phyloP scores from a whole-genome alignment of 2,329 filamentous ascomycete species.

The Penicillium concentricum region DNA sequence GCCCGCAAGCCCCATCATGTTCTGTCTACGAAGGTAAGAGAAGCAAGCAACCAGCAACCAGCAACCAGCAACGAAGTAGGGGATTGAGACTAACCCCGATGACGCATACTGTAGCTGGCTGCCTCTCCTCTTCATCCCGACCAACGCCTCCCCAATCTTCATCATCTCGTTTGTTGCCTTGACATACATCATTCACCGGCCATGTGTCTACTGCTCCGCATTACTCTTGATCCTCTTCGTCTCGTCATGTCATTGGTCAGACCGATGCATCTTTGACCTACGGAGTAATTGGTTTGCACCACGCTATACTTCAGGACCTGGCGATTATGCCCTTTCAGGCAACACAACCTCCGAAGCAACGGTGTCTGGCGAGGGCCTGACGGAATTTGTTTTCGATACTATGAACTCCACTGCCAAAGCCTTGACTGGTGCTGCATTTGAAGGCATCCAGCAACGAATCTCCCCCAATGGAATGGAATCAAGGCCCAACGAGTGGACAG shows the following conservation, averaged over 20 bases:
- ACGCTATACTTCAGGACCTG: conserved; percentile 50
- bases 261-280: conserved; percentile 91
- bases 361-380: conserved; percentile 34
- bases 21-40: conserved; percentile 64
- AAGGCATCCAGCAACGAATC: conserved; percentile 53
- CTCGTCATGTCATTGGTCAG: conserved; percentile 85
- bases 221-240: conserved; percentile 93
- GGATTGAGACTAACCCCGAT: not conserved
- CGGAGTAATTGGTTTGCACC: conserved; percentile 89
- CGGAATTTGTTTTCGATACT: conserved; percentile 44
- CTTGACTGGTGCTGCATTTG: conserved; percentile 65
- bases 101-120: conserved; percentile 62
- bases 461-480: conserved; percentile 30
- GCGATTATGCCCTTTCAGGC: conserved; percentile 9
- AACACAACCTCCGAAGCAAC: conserved; percentile 20
- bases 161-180: conserved; percentile 87
- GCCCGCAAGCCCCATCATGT: conserved; percentile 49
- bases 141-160: conserved; percentile 80
- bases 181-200: conserved; percentile 93
- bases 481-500: conserved; percentile 65
- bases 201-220: conserved; percentile 96
- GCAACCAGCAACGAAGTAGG: not conserved
- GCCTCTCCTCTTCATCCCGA: conserved; percentile 82
- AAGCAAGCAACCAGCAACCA: not conserved
- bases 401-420: conserved; percentile 70